Percentiles rank a stretch among this genome's conserved stretches.
Conservation (phyloP, 768 basidiomycete species). For the Podaxis pistillaris region DNA sequence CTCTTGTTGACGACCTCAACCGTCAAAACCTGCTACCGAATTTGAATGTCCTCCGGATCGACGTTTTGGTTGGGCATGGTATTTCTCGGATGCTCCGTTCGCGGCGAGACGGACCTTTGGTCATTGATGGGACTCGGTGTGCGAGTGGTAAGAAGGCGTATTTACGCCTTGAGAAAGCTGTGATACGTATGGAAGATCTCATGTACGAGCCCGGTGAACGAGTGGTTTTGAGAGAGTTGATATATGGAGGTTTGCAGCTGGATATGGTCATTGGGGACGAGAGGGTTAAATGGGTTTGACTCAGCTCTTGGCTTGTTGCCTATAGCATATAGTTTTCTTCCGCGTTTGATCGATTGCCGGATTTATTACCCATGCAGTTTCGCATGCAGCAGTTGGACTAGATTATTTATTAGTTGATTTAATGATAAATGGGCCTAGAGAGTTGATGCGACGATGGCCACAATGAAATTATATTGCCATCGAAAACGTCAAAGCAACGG, state of each 20-base stretch:
- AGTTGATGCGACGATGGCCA: too few relatives aligned
- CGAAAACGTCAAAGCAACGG: background rate
- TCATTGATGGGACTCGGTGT: background rate
- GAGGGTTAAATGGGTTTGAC: background rate
- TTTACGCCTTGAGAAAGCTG: background rate
- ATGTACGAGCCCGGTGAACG: background rate
- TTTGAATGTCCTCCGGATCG: background rate
- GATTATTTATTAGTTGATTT: too few relatives aligned
- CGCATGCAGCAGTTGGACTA: too few relatives aligned
- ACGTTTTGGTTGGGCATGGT: background rate
- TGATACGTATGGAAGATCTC: background rate
- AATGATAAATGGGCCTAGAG: too few relatives aligned
- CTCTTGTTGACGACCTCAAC: background rate
- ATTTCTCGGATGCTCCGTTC: slow-evolving; percentile 1
- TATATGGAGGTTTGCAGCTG: background rate
- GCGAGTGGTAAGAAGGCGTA: background rate
- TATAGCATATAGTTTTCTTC: background rate
- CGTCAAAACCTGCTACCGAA: background rate
- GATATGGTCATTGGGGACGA: background rate
- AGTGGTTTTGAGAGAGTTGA: background rate
- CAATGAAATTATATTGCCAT: too few relatives aligned
- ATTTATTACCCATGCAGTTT: too few relatives aligned
- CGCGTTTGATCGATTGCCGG: background rate
- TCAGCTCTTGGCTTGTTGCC: background rate
- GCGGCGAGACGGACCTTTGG: background rate